These are phyloP conservation scores for Rubia occidens DNA, from an alignment of 305 asterid species.

Conservation along the genomic window DNA sequence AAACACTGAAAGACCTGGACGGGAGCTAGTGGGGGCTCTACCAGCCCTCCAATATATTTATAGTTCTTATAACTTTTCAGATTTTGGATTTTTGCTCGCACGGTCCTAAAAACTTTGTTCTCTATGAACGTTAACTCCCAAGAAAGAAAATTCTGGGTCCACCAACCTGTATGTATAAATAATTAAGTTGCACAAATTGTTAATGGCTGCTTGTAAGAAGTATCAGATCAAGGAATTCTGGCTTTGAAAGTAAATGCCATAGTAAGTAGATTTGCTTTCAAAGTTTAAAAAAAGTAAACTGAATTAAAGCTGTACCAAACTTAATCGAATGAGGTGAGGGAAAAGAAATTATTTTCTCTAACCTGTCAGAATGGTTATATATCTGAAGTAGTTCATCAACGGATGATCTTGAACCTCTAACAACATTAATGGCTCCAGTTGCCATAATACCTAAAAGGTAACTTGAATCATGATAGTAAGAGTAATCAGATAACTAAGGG, in stretches of 20 bases:
- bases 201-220: background rate
- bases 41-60: too few species aligned
- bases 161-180: background rate
- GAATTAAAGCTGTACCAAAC: slow-evolving; percentile 1
- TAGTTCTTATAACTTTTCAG: too few species aligned
- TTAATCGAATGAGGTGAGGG: background rate
- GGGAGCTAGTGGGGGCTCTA: too few species aligned
- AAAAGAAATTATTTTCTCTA: slow-evolving; percentile 19
- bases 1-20: background rate
- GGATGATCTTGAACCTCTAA: slow-evolving; percentile 92
- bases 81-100: background rate
- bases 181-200: background rate
- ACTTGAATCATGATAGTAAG: slow-evolving; percentile 10
- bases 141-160: background rate
- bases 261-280: background rate
- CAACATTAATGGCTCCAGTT: slow-evolving; percentile 90
- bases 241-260: background rate
- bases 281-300: background rate
- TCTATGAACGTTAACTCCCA: background rate
- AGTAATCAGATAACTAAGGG: slow-evolving; percentile 7
- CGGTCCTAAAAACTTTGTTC: background rate
- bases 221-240: background rate
- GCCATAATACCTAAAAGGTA: slow-evolving; percentile 79
- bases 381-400: slow-evolving; percentile 80
- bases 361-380: slow-evolving; percentile 94